Conservation (phyloP, 2,329 filamentous ascomycete species). For the Calonectria leucothoes region DNA sequence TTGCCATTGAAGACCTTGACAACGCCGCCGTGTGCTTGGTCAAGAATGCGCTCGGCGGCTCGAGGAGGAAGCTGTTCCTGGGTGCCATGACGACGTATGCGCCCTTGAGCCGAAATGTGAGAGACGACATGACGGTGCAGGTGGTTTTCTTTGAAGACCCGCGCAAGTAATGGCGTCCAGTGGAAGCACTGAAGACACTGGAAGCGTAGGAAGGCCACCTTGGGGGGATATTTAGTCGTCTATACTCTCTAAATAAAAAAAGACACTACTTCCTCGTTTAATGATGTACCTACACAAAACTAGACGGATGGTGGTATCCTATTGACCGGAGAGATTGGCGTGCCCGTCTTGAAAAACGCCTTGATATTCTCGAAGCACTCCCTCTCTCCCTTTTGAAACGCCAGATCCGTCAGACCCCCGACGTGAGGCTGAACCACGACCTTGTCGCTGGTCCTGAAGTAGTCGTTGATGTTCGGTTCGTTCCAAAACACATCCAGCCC, state of each 20-base stretch:
- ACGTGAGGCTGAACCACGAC: constrained; percentile 58
- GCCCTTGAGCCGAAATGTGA: constrained; percentile 72
- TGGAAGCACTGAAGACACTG: background rate
- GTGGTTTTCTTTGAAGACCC: constrained; percentile 73
- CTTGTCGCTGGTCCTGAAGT: constrained; percentile 53
- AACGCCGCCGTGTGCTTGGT: constrained; percentile 86
- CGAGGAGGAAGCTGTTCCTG: constrained; percentile 77
- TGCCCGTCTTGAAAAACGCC: constrained; percentile 51
- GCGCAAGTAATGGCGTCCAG: constrained; percentile 25
- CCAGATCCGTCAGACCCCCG: constrained; percentile 56
- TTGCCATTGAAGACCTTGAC: constrained; percentile 78
- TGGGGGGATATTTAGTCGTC: constrained; percentile 79
- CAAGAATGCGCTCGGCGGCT: constrained; percentile 83
- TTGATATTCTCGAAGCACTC: constrained; percentile 60
- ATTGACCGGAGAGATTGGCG: constrained; percentile 52
- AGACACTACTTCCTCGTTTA: background rate
- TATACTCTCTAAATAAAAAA: background rate
- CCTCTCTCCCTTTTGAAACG: constrained; percentile 54
- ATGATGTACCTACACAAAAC: background rate
- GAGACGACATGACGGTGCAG: constrained; percentile 86
- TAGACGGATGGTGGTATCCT: constrained; percentile 6
- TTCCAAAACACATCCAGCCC: constrained; percentile 61
- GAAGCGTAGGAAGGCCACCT: too few species aligned
- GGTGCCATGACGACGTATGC: constrained; percentile 78
- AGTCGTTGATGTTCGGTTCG: constrained; percentile 56